Evolutionary conservation across 495 filamentous ascomycete species (phyloP), one percentile per base, ranked within the genome.

Genomic region (Penicillium coffeae): DNA sequence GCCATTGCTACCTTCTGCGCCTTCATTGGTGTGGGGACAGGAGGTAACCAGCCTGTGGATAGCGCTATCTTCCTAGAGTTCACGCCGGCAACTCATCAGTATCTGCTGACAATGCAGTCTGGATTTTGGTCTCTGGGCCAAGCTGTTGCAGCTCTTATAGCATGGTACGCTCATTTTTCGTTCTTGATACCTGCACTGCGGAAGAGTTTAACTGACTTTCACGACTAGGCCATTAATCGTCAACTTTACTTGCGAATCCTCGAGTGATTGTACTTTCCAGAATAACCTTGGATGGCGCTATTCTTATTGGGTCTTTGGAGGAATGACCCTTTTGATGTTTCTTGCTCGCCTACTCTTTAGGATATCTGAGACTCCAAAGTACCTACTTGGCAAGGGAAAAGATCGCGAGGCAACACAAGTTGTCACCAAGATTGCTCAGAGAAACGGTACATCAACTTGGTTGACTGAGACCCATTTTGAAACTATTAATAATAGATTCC

Each of bases 261-360:
- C 19, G 10, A 40, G 35, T 19, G 22, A 37, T 15, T 32, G 22
- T 37, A 21, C 37, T 15, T 58, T 65, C 35, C 59, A 63, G 6
- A 54, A 59, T 33, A 66, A 66, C 51, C 53, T 50, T 30, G 63
- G 57, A 36, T 63, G 59, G 59, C 51, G 59, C 15, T 66, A 63
- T 41, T 40, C 57, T 14, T 58, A 49, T 39, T 61, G 57, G 59
- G 59, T 57, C 2, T 59, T 63, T 15, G 63, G 59, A 22, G 53
- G 51, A 38, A 60, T 66, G 13, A 66, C 59, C 12, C 21, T 50
- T 63, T 10, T 57, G 59, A 33, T 59, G 63, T 1, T 66, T 61
- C 18, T 15, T 76, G 15, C 89, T 92, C 62, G 76, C 78, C 10
- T 78, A 90, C 10, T 47, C n/a, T 46, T 36, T 22, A 15, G 10